A percentile compares a stretch with the other conserved stretches of the same genome.
Conservation (phyloP, 495 filamentous ascomycete species). For the Cairneyella variabilis region DNA sequence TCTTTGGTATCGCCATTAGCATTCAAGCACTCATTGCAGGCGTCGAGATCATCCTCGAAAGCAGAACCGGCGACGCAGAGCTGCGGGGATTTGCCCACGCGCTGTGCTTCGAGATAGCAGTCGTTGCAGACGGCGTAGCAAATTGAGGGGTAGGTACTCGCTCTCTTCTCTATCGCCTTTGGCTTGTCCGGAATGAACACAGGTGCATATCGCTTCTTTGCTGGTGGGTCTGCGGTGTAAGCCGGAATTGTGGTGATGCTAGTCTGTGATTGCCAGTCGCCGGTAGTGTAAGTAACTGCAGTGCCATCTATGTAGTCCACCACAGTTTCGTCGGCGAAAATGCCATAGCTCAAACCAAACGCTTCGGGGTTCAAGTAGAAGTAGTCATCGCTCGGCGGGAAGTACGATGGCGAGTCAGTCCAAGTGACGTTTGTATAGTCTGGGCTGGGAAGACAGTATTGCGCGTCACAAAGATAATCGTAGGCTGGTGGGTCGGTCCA, state of each 20-base stretch:
- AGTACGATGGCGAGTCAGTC: constrained; percentile 41
- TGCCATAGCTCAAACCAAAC: constrained; percentile 60
- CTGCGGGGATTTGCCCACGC: constrained; percentile 37
- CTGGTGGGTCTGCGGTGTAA: constrained; percentile 9
- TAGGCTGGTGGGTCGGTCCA: constrained; percentile 48
- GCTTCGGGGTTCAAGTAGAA: constrained; percentile 60
- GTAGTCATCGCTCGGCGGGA: constrained; percentile 48
- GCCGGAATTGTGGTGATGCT: constrained; percentile 33
- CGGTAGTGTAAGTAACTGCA: constrained; percentile 32
- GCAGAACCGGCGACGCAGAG: constrained; percentile 41
- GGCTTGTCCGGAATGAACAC: neutral
- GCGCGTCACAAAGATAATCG: constrained; percentile 49
- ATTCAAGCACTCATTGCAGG: constrained; percentile 37
- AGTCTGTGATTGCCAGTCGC: constrained; percentile 44
- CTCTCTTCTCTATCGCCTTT: constrained; percentile 32
- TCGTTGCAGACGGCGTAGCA: constrained; percentile 56
- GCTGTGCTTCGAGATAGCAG: constrained; percentile 41
- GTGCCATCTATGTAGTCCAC: constrained; percentile 16
- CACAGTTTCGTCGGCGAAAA: constrained; percentile 42
- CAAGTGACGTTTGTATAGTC: constrained; percentile 29
- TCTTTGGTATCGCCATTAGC: constrained; percentile 13
- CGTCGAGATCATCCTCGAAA: constrained; percentile 33
- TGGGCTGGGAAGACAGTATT: constrained; percentile 50
- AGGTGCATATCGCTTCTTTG: neutral
- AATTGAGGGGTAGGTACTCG: constrained; percentile 32